Evolutionary conservation across 257 asterid genomes (phyloP).

Genomic region (Fraxinus quadrangulata): DNA sequence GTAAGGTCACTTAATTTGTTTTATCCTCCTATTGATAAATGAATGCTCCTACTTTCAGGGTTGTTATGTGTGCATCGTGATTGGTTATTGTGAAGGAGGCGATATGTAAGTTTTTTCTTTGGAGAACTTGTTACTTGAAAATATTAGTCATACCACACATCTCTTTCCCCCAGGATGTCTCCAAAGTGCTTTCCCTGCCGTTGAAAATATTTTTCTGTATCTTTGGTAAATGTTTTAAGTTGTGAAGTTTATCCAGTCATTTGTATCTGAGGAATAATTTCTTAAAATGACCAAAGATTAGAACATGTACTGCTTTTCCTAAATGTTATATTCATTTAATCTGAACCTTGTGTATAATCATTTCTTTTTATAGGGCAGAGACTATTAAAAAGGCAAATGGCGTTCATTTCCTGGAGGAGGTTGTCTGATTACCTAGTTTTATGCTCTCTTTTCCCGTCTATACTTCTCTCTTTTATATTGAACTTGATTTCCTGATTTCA

Average conservation of each 20-base stretch:
- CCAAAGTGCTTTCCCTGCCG: too few species aligned
- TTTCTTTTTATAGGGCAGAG: conserved; percentile 65
- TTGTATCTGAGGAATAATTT: too few species aligned
- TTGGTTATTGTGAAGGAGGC: conserved; percentile 99
- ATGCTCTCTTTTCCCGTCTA: conserved; percentile 1
- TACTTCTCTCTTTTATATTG: too few species aligned
- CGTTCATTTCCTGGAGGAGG: conserved; percentile 91
- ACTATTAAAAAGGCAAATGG: conserved; percentile 85
- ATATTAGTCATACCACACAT: conserved; percentile 7
- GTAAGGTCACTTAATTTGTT: conserved; percentile 2
- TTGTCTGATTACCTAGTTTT: conserved; percentile 27
- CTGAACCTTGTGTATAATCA: conserved; percentile 16
- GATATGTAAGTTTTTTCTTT: conserved; percentile 74
- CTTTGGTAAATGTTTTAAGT: too few species aligned
- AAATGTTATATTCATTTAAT: conserved; percentile 6
- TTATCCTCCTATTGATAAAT: conserved; percentile 22
- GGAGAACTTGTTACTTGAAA: neutral
- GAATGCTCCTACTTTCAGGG: conserved; percentile 57
- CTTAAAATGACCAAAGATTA: too few species aligned
- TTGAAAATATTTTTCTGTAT: too few species aligned
- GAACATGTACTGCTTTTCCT: too few species aligned
- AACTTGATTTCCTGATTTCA: conserved; percentile 1
- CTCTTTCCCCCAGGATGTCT: too few species aligned
- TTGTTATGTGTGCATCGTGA: conserved; percentile 94
- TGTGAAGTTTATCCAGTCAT: too few species aligned